Conservation (phyloP, 306 rosid species). For the Malus orientalis region DNA sequence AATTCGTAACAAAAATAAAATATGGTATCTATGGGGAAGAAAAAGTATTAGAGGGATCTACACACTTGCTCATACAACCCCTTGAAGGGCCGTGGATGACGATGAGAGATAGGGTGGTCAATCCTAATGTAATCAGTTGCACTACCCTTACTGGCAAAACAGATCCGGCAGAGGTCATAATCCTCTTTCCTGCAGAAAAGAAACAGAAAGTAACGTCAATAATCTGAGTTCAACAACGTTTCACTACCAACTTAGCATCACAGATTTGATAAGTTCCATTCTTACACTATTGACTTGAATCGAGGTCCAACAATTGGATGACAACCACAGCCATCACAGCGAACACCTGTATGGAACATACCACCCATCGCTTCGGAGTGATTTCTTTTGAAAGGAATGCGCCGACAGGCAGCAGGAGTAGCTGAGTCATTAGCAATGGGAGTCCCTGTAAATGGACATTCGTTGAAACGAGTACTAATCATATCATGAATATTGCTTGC, state of each 20-base stretch:
- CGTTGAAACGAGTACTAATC: constrained; percentile 12
- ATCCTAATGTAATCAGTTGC: constrained; percentile 54
- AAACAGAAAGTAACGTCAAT: not conserved
- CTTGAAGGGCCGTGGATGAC: constrained; percentile 23
- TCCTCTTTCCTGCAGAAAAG: constrained; percentile 55
- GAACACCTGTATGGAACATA: constrained; percentile 77
- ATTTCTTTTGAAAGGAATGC: constrained; percentile 34
- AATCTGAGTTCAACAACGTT: not conserved
- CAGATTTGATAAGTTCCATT: constrained; percentile 16
- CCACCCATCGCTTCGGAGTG: constrained; percentile 42
- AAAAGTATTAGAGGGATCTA: constrained; percentile 6
- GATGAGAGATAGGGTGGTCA: constrained; percentile 47
- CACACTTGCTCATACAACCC: constrained; percentile 22
- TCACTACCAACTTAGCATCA: not conserved
- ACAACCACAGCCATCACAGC: constrained; percentile 89
- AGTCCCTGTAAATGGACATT: constrained; percentile 46
- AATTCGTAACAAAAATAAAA: not conserved
- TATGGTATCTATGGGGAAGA: not conserved
- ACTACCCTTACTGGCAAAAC: constrained; percentile 54
- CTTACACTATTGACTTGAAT: constrained; percentile 81
- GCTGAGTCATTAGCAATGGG: constrained; percentile 6
- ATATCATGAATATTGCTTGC: not conserved
- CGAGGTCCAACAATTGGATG: constrained; percentile 92
- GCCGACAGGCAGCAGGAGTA: not conserved
- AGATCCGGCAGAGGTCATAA: constrained; percentile 77